Evolutionary conservation across 2,329 filamentous ascomycete species (phyloP).

Genomic region (Penicillium glabrum): DNA sequence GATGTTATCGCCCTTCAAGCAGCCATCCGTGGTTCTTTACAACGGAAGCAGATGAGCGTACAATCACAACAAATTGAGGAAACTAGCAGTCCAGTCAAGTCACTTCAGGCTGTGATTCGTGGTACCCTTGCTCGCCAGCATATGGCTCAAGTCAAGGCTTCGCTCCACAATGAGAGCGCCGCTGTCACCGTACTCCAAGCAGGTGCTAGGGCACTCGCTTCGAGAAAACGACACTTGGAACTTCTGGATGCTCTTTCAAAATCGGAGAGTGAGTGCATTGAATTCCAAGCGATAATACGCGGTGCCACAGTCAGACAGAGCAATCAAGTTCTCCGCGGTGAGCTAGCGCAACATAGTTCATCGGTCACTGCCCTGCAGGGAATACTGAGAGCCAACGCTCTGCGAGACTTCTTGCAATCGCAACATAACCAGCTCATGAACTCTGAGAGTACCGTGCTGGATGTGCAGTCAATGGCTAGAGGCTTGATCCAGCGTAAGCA

Average conservation of each 20-base stretch:
- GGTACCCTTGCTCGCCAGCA: constrained; percentile 52
- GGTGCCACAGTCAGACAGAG: constrained; percentile 34
- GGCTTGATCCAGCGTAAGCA: constrained; percentile 36
- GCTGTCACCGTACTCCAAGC: constrained; percentile 39
- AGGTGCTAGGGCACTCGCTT: constrained; percentile 33
- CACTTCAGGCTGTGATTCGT: constrained; percentile 60
- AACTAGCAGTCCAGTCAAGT: constrained; percentile 48
- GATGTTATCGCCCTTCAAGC: constrained; percentile 47
- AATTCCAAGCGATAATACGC: constrained; percentile 49
- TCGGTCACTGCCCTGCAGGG: constrained; percentile 35
- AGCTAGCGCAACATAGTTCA: constrained; percentile 29
- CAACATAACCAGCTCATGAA: constrained; percentile 42
- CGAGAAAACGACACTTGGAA: constrained; percentile 40
- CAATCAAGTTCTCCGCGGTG: constrained; percentile 26
- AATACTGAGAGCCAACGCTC: constrained; percentile 29
- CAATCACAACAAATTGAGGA: constrained; percentile 45
- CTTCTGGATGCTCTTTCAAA: constrained; percentile 43
- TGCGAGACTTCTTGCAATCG: constrained; percentile 32
- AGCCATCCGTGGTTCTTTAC: constrained; percentile 42
- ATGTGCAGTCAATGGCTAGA: constrained; percentile 55
- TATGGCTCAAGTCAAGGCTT: constrained; percentile 23
- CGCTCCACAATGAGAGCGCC: constrained; percentile 26
- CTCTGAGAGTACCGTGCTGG: constrained; percentile 45
- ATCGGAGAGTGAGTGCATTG: constrained; percentile 41
- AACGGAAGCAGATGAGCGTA: constrained; percentile 48